Conservation (phyloP, 2,329 filamentous ascomycete genomes). For the Pseudogymnoascus sp. region DNA sequence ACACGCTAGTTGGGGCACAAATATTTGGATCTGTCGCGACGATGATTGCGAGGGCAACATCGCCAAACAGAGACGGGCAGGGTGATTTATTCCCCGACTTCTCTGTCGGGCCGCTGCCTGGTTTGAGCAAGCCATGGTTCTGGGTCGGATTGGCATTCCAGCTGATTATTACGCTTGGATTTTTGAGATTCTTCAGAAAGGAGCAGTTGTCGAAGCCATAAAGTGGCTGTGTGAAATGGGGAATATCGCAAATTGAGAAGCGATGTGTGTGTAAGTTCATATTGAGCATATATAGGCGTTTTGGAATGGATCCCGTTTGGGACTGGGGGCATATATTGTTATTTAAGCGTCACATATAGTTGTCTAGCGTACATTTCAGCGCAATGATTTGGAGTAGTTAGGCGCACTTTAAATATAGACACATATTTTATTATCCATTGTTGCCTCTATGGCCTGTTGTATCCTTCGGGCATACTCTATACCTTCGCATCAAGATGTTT, state of each 20-base stretch:
- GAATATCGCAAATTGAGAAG: neutral
- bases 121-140: constrained; percentile 46
- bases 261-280: neutral
- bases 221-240: neutral
- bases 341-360: constrained; percentile 4
- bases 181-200: constrained; percentile 48
- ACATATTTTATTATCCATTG: neutral
- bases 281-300: neutral
- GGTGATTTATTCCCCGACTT: constrained; percentile 56
- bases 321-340: neutral
- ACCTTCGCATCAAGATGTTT: neutral
- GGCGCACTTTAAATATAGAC: neutral
- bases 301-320: neutral
- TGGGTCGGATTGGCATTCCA: constrained; percentile 53
- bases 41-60: constrained; percentile 51
- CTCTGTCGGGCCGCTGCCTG: constrained; percentile 37
- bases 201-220: constrained; percentile 49
- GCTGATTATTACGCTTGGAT: constrained; percentile 49
- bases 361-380: neutral
- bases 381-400: neutral
- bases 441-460: neutral
- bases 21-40: constrained; percentile 54
- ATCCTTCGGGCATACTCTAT: too few relatives aligned
- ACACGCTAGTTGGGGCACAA: constrained; percentile 53
- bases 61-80: constrained; percentile 53